A percentile compares a stretch with the other conserved stretches of the same genome.
Evolutionary conservation across 1,284 basidiomycete species (phyloP).

Genomic region (Afroboletus lepidellus): DNA sequence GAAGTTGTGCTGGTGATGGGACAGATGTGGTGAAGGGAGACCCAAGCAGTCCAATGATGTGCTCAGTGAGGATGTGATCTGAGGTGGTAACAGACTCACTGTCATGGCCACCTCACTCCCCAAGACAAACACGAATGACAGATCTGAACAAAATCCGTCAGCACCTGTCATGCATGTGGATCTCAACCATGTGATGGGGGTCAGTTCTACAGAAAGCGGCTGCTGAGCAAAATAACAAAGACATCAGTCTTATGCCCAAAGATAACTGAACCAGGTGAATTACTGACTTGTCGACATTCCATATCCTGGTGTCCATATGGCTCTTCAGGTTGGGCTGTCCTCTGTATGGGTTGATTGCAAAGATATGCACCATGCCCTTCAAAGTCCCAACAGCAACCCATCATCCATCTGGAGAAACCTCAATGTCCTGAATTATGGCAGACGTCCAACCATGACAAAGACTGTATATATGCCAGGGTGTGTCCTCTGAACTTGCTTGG

Average conservation of each 20-base stretch:
- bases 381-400: slow-evolving; percentile 71
- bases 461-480: slow-evolving; percentile 64
- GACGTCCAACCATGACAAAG: slow-evolving; percentile 70
- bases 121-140: slow-evolving; percentile 57
- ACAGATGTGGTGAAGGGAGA: slow-evolving; percentile 36
- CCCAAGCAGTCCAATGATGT: slow-evolving; percentile 36
- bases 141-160: slow-evolving; percentile 39
- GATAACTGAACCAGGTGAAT: slow-evolving; percentile 21
- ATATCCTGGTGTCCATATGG: slow-evolving; percentile 58
- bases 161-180: slow-evolving; percentile 34
- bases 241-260: slow-evolving; percentile 4
- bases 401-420: slow-evolving; percentile 60
- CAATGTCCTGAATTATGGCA: slow-evolving; percentile 59
- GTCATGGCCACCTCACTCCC: slow-evolving; percentile 38
- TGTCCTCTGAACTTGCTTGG: slow-evolving; percentile 18
- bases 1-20: slow-evolving; percentile 42
- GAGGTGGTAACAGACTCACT: slow-evolving; percentile 39
- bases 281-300: slow-evolving; percentile 54
- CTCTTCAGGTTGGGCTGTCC: slow-evolving; percentile 64
- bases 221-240: slow-evolving; percentile 36
- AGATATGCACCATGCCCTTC: slow-evolving; percentile 70
- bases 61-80: slow-evolving; percentile 32
- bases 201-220: slow-evolving; percentile 52
- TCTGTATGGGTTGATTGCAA: slow-evolving; percentile 74
- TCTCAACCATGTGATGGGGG: slow-evolving; percentile 59